phyloP scores from a whole-genome alignment of 1,139 yeast species.

The Meyerozyma athensensis region DNA sequence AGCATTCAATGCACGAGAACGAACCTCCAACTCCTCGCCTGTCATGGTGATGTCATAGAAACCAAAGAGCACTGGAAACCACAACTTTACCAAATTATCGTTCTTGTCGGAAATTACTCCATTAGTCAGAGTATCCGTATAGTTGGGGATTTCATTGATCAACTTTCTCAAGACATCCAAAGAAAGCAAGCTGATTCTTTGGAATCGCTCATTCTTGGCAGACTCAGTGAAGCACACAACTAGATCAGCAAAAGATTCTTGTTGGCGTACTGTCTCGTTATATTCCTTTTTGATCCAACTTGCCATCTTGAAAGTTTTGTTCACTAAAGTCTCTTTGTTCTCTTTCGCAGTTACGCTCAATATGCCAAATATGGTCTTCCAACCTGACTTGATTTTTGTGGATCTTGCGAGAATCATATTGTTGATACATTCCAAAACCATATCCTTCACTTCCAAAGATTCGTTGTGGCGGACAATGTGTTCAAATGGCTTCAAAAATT shows the following conservation, averaged over 20 bases:
- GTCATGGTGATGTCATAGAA: constrained; percentile 89
- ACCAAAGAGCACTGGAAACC: constrained; percentile 83
- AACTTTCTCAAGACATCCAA: constrained; percentile 69
- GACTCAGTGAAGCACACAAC: constrained; percentile 75
- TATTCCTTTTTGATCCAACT: constrained; percentile 60
- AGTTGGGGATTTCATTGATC: constrained; percentile 53
- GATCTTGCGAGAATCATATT: constrained; percentile 83
- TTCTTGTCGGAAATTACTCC: constrained; percentile 19
- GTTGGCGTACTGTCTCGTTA: constrained; percentile 59
- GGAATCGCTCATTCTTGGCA: constrained; percentile 81
- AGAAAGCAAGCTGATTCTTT: constrained; percentile 74
- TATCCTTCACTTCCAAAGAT: constrained; percentile 71
- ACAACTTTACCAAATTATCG: constrained; percentile 43
- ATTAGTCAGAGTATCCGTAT: constrained; percentile 21
- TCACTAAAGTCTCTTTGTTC: constrained; percentile 53
- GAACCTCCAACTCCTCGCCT: constrained; percentile 90
- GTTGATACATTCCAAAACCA: constrained; percentile 86
- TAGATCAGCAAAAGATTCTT: constrained; percentile 71
- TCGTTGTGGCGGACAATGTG: constrained; percentile 67
- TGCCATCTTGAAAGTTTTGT: constrained; percentile 59
- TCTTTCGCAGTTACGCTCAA: constrained; percentile 62
- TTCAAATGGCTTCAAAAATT: constrained; percentile 87
- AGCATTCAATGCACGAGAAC: constrained; percentile 80
- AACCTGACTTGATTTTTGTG: constrained; percentile 78
- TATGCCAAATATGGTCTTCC: constrained; percentile 85